Evolutionary conservation across 768 basidiomycete genomes (phyloP).

Genomic region (Serendipita sp.): DNA sequence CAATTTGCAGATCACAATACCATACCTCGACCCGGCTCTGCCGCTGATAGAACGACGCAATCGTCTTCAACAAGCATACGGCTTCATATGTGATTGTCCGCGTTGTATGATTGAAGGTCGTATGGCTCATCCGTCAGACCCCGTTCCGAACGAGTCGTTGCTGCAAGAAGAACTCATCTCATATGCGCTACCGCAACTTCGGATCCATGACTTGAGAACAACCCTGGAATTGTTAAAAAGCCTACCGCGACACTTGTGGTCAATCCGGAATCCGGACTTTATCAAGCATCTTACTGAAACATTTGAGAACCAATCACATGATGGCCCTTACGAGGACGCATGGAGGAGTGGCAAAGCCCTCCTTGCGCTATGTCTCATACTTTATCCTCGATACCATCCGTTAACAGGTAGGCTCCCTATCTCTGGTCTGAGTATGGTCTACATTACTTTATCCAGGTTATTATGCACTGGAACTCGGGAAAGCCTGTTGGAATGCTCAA

Average conservation of each 20-base stretch:
- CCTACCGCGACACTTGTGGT: constrained; percentile 26
- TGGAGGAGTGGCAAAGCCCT: constrained; percentile 37
- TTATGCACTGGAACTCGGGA: constrained; percentile 59
- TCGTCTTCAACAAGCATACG: constrained; percentile 9
- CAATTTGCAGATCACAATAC: constrained; percentile 41
- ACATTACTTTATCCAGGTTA: constrained; percentile 31
- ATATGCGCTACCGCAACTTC: background rate
- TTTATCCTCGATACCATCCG: constrained; percentile 68
- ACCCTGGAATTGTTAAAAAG: constrained; percentile 3
- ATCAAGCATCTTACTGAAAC: constrained; percentile 39
- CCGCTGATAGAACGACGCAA: constrained; percentile 6
- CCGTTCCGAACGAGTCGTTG: constrained; percentile 14
- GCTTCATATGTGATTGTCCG: constrained; percentile 11
- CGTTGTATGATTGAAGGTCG: constrained; percentile 22
- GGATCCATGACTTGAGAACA: background rate
- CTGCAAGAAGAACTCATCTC: background rate
- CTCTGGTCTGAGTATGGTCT: background rate
- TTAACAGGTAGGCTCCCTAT: constrained; percentile 41
- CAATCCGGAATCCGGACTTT: constrained; percentile 40
- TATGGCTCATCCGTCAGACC: constrained; percentile 19
- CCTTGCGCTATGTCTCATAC: constrained; percentile 45
- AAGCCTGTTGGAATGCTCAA: constrained; percentile 57
- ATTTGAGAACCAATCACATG: constrained; percentile 58
- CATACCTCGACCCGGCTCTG: constrained; percentile 67
- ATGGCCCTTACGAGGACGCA: constrained; percentile 37